A percentile compares a stretch with the other conserved stretches of the same genome.
Evolutionary conservation across 2,329 filamentous ascomycete species (phyloP).

Genomic region (Fusarium nanum): DNA sequence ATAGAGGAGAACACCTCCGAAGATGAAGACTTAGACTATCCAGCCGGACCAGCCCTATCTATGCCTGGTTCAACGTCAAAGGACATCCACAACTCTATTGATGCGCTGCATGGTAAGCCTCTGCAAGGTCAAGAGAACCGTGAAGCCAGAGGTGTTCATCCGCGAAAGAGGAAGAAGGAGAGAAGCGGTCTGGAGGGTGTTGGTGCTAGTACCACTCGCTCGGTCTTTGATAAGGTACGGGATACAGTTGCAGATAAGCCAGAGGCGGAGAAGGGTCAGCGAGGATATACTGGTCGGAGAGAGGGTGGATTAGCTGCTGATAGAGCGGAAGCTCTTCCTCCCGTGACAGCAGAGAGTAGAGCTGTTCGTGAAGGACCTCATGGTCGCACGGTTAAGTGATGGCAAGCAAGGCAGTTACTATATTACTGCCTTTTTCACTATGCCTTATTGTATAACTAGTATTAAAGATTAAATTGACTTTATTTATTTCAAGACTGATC

Average conservation of each 20-base stretch:
- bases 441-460: neutral
- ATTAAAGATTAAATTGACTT: neutral
- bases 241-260: conserved; percentile 7
- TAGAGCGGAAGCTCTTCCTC: neutral
- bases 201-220: neutral
- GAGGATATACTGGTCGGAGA: neutral
- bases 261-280: neutral
- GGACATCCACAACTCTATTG: conserved; percentile 5
- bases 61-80: conserved; percentile 7
- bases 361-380: neutral
- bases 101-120: neutral
- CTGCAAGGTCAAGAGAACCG: conserved; percentile 2
- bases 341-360: neutral
- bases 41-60: neutral
- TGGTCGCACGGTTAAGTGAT: neutral
- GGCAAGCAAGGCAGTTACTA: neutral
- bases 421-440: neutral
- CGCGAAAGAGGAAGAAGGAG: conserved; percentile 14
- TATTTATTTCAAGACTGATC: neutral
- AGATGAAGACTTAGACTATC: neutral
- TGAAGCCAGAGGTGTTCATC: conserved; percentile 7
- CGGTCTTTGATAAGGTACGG: conserved; percentile 3
- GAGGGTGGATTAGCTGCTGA: conserved; percentile 5
- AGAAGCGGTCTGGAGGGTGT: neutral
- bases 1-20: neutral